phyloP scores from a whole-genome alignment of 139 green algal species.

The Micractinium conductrix region DNA sequence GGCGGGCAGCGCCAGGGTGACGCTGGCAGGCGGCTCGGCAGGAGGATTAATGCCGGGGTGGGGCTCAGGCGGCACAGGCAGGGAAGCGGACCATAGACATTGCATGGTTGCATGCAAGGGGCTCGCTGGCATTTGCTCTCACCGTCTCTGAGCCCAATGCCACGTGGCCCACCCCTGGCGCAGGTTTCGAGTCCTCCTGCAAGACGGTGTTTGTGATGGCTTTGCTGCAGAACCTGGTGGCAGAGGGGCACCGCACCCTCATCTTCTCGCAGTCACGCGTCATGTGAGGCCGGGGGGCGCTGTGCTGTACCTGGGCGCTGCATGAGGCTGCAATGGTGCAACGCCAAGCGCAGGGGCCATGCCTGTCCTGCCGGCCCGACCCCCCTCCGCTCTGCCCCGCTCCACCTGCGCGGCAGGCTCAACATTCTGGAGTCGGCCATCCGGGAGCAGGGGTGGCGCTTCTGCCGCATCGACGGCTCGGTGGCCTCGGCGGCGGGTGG shows the following conservation, averaged over 20 bases:
- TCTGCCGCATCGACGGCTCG: slow-evolving; percentile 88
- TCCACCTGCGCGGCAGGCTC: slow-evolving; percentile 52
- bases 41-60: too few species aligned
- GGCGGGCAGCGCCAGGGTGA: slow-evolving; percentile 49
- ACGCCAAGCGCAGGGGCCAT: too few species aligned
- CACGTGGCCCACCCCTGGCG: slow-evolving; percentile 4
- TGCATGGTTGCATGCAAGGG: background rate
- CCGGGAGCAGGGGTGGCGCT: slow-evolving; percentile 45
- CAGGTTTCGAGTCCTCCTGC: slow-evolving; percentile 68
- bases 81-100: background rate
- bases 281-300: slow-evolving; percentile 5
- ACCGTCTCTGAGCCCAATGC: too few species aligned
- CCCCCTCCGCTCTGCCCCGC: background rate
- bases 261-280: slow-evolving; percentile 79
- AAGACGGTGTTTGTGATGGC: slow-evolving; percentile 83
- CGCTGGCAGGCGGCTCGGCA: too few species aligned
- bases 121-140: background rate
- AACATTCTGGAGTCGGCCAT: slow-evolving; percentile 86
- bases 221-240: slow-evolving; percentile 78
- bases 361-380: too few species aligned
- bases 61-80: too few species aligned
- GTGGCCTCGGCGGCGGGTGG: slow-evolving; percentile 59
- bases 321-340: too few species aligned
- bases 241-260: slow-evolving; percentile 83
- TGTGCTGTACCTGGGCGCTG: too few species aligned